Base-by-base conservation (phyloP, 1,284 basidiomycete genomes). In the Trichosporon sp. region DNA sequence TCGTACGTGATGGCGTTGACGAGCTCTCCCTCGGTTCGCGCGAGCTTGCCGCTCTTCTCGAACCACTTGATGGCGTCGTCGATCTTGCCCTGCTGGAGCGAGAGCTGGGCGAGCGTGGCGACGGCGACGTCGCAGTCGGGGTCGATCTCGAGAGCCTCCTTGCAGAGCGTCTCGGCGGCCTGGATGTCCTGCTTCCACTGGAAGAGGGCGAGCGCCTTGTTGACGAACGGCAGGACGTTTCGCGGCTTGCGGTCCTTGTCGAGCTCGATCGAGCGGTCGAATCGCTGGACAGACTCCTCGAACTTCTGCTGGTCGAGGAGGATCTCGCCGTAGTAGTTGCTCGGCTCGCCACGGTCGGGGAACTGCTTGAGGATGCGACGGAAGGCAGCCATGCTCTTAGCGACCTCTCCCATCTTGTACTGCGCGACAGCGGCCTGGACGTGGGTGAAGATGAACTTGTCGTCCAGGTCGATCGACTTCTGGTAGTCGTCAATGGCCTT, bases 381-480 rank as follows among this genome's bases (percentile, higher is more conserved):
- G 87, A 99, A 99, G 2, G 89, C 90, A 3, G 88, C 89, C 88
- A 96, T 95, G 70, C 89, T 89, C 69, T 88, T 88, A 16, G 86
- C 87, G 16, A 90, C 75, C 70, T 91, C 86, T 52, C 86, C 89
- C 66, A 86, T 82, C 85, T 99, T 98, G 87, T 99, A 99, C 79
- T 92, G 90, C 25, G 95, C 95, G 23, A 99, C 96, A 0, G 95
- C 96, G 59, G 95, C 86, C 78, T 99, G 96, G 70, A 99, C 95
- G 63, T 84, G 83, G 7, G 76, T 78, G 69, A 82, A 84, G 75
- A 84, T 83, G 72, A 84, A 84, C 4, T 70, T 64, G 69, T 79
- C 73, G 73, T 96, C 93, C 52, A 96, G 84, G 68, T 87, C 84
- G 27, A 88, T 91, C 10, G 92, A 95, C 78, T 92, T 90, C 34